Evolutionary conservation across 441 rosid species (phyloP).

Genomic region (Croton laevigatus): DNA sequence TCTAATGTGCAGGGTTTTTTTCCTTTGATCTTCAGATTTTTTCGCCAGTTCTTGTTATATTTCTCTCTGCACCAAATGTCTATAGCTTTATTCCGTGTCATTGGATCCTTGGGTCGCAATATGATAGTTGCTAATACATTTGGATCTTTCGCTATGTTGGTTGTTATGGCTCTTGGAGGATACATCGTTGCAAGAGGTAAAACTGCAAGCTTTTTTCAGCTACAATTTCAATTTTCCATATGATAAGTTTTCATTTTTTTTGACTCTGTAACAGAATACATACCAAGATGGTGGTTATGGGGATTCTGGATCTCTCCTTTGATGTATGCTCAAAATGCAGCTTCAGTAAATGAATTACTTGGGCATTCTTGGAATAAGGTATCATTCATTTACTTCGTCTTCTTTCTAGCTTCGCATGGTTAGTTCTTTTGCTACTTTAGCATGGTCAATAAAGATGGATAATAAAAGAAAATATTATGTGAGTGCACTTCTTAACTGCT

Average conservation of each 20-base stretch:
- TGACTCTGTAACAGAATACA: slow-evolving; percentile 53
- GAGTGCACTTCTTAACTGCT: background rate
- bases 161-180: slow-evolving; percentile 95
- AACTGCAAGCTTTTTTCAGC: slow-evolving; percentile 11
- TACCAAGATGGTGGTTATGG: slow-evolving; percentile 98
- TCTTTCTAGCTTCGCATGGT: slow-evolving; percentile 8
- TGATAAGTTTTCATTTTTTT: background rate
- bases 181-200: slow-evolving; percentile 86
- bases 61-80: slow-evolving; percentile 96
- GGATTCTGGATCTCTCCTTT: slow-evolving; percentile 96
- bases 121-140: slow-evolving; percentile 97
- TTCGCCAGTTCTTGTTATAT: slow-evolving; percentile 73
- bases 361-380: slow-evolving; percentile 94
- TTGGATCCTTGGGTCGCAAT: slow-evolving; percentile 89
- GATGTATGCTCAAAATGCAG: slow-evolving; percentile 96
- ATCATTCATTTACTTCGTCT: slow-evolving; percentile 8
- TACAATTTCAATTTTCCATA: slow-evolving; percentile 2
- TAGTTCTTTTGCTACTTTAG: background rate
- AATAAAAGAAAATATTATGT: background rate
- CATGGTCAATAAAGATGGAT: slow-evolving; percentile 11
- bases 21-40: slow-evolving; percentile 56
- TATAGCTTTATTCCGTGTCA: slow-evolving; percentile 80
- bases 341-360: slow-evolving; percentile 93
- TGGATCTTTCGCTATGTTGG: slow-evolving; percentile 97
- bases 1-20: slow-evolving; percentile 47